Evolutionary conservation across 2,329 filamentous ascomycete species (phyloP), one percentile per base, ranked within the genome.

Genomic region (Talaromyces sp.): DNA sequence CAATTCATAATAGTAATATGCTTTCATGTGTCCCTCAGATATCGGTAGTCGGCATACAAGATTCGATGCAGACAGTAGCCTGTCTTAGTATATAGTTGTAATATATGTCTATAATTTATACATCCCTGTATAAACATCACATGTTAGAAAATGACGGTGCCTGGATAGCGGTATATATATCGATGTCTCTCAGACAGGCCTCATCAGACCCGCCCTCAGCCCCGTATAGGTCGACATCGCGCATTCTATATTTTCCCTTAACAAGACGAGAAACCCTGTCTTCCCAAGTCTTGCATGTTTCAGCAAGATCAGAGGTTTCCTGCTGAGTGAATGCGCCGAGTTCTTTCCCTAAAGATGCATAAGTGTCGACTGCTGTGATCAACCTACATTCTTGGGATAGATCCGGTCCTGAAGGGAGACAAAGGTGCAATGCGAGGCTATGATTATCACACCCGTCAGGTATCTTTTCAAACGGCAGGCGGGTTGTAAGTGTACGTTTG

Each of bases 391-490:
- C 16, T n/a, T 47, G 16, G 12, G 34, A 44, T 30, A 59, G 42
- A 18, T 9, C 16, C 2, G 5, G 8, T 5, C 30, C 23, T 30
- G 16, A 16, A 40, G 44, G 52, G 4, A 40, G 9, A 18, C 42
- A 16, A 5, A 62, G 33, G 5, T n/a, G 65, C 10, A 71, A n/a
- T 12, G 64, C 51, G 12, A 72, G 31, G 57, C 67, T 47, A 56
- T 73, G 66, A 16, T 71, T n/a, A n/a, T 67, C 65, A 34, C 51
- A 58, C 3, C 61, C 69, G 4, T 70, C 62, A 1, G 70, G 66
- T 5, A 72, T 70, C 7, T 52, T 68, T 56, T 75, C 73, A 31
- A 75, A 63, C 3, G 73, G 73, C 12, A 75, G n/a, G 33, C 68
- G 68, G 60, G 59, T 66, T 1, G 65, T 70, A 5, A 63, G 61